Evolutionary conservation across 305 asterid genomes (phyloP), one percentile per base, ranked within the genome.

Genomic region (Galium porrigens): DNA sequence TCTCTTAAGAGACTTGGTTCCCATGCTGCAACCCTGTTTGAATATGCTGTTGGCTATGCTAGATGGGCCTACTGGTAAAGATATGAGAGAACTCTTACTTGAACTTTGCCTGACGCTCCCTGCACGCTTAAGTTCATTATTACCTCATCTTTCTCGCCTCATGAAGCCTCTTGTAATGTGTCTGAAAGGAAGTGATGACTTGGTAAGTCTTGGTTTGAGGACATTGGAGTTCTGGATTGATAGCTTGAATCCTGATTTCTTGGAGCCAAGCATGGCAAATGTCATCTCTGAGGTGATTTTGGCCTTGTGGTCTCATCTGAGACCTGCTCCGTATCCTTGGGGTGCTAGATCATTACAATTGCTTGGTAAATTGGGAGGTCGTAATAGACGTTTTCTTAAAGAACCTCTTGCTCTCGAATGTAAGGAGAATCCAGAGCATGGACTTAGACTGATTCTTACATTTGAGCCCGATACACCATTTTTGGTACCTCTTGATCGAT

Each of bases 211-310:
- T 65, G 95, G 99, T 79, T 79, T 94, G 72, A 87, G 97, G 80
- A 94, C 99, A 63, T 97, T 94, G 65, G 99, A 94, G 79, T 94
- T 94, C 85, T 94, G 99, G 99, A 89, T 94, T 73, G 99, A 94
- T 77, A 94, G 99, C 84, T 81, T 94, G 82, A 94, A 94, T 78
- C 99, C 99, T 74, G 99, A 94, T 77, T 94, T 94, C 76, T 75
- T 94, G 74, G 99, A 94, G 79, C 99, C 99, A 69, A 94, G 97
- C 78, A 94, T 94, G 99, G 99, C 99, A 64, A 94, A 88, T 80
- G 97, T 90, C 65, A 94, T 88, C 90, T 87, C 97, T 66, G 99
- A 90, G 82, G 97, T 94, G 79, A 94, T 94, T 83, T 81, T 90
- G 78, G 95, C 97, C 14, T 79, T 94, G 57, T 94, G 99, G 97